A percentile compares a stretch with the other conserved stretches of the same genome.
phyloP scores from a whole-genome alignment of 1,284 basidiomycete genomes.

The Moesziomyces sp. region DNA sequence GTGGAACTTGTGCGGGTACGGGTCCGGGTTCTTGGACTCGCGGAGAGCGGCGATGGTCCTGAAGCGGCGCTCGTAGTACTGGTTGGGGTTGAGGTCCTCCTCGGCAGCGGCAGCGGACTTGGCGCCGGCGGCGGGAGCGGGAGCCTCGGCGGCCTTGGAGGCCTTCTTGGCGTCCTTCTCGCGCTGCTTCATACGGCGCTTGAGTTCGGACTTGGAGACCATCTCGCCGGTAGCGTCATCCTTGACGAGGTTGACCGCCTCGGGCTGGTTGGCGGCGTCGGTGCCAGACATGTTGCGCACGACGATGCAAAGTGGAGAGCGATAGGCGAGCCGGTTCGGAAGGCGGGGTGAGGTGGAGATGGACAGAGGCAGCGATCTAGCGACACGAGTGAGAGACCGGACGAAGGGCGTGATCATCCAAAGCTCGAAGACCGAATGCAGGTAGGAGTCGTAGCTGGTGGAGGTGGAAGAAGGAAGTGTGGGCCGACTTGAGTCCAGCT shows the following conservation, averaged over 20 bases:
- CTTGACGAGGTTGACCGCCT: slow-evolving; percentile 58
- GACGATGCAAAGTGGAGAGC: neutral
- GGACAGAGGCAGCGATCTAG: slow-evolving; percentile 26
- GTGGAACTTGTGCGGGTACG: slow-evolving; percentile 99
- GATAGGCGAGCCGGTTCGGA: neutral
- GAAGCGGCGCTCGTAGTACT: slow-evolving; percentile 95
- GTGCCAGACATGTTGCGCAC: slow-evolving; percentile 44
- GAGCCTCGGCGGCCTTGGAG: slow-evolving; percentile 71
- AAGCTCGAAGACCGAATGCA: slow-evolving; percentile 9
- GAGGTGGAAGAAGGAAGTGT: neutral
- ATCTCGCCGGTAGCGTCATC: slow-evolving; percentile 67
- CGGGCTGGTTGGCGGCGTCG: slow-evolving; percentile 45
- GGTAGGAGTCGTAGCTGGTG: neutral
- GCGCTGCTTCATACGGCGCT: slow-evolving; percentile 72
- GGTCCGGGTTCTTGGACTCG: slow-evolving; percentile 81
- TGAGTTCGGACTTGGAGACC: slow-evolving; percentile 66
- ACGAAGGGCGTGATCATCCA: slow-evolving; percentile 43
- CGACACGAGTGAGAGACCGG: slow-evolving; percentile 14
- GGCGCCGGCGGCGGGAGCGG: slow-evolving; percentile 21
- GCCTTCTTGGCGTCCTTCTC: slow-evolving; percentile 87
- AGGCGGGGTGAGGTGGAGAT: slow-evolving; percentile 4
- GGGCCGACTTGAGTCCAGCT: too few species aligned
- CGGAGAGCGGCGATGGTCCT: slow-evolving; percentile 88
- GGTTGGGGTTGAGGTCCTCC: slow-evolving; percentile 70
- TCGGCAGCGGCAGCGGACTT: slow-evolving; percentile 48